Base-by-base conservation (phyloP, 2,329 filamentous ascomycete genomes). In the Diplodia intermedia region DNA sequence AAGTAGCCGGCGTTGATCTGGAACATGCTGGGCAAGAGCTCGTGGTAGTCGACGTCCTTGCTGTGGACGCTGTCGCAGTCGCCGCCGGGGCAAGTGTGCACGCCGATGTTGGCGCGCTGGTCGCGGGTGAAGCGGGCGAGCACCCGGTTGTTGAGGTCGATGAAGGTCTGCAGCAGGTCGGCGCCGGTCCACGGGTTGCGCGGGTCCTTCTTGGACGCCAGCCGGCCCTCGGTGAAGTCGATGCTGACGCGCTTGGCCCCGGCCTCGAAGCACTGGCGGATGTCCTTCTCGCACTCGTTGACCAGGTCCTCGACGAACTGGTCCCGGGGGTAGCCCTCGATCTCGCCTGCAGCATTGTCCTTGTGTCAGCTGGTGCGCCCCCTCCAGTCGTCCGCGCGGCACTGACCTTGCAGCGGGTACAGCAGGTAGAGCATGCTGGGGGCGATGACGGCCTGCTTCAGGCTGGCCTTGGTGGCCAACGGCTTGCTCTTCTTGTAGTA, bases 1-100 rank as follows among this genome's bases (percentile, higher is more conserved):
- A 78, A 78, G 69, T 78, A 78, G 7, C 76, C 76, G 2, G 76
- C 76, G 60, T 78, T 76, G 68, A 78, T 76, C 65, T 74, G 71
- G 69, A 78, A 78, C 65, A 78, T 69, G 68, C 69, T 73, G 11
- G 76, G 76, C 20, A 78, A 65, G 23, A 78, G 72, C 26, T 72
- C 70, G 31, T 73, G 69, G 61, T 78, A 78, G 57, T 74, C 71
- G 29, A 78, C 76, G 26, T 78, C 76, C 54, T 69, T 69, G 52
- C 71, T 74, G 60, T 77, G 76, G 36, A 77, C 76, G 11, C 71
- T 73, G 68, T 78, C 76, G 67, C 76, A 78, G 63, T 78, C 76
- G 31, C 76, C 76, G 38, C 76, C 76, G 18, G 76, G 76, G 55
- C 76, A 78, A 14, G 76, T 78, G 69, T 78, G 76, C 55, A 78